Conservation (phyloP, 768 basidiomycete genomes). For the Xanthoconium purpureum region DNA sequence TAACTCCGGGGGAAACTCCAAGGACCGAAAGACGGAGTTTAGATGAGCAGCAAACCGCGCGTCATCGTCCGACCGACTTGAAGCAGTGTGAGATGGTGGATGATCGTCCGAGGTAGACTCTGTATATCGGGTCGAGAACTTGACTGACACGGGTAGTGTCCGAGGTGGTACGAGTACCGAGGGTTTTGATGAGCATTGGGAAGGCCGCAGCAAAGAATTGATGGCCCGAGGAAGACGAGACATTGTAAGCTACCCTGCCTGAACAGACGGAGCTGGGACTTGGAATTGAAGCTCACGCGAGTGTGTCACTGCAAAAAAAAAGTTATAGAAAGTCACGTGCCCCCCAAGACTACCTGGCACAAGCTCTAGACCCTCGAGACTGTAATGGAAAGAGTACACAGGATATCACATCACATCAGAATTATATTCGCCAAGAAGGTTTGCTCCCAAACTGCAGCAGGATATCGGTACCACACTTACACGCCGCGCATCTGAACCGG, state of each 20-base stretch:
- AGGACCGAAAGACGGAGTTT: conserved; percentile 57
- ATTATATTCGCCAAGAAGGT: too few relatives aligned
- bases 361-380: background rate
- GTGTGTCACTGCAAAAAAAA: conserved; percentile 2
- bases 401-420: too few relatives aligned
- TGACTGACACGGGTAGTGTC: conserved; percentile 5
- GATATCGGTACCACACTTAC: background rate
- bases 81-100: background rate
- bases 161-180: conserved; percentile 14
- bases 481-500: background rate
- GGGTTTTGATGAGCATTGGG: conserved; percentile 8
- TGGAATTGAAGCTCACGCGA: conserved; percentile 13
- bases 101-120: background rate
- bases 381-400: background rate
- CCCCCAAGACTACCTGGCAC: too few relatives aligned
- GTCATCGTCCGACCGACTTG: conserved; percentile 10
- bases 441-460: too few relatives aligned
- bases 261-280: background rate
- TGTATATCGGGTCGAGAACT: conserved; percentile 15
- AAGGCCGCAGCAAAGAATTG: conserved; percentile 9
- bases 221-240: conserved; percentile 19
- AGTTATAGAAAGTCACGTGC: conserved; percentile 21
- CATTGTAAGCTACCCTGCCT: conserved; percentile 11
- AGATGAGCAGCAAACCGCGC: conserved; percentile 51
- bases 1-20: conserved; percentile 68